Percentiles rank a stretch among this genome's conserved stretches.
These are phyloP conservation scores for Saururus chinensis DNA, from an alignment of 164 flowering plant species.

Conservation along the genomic window DNA sequence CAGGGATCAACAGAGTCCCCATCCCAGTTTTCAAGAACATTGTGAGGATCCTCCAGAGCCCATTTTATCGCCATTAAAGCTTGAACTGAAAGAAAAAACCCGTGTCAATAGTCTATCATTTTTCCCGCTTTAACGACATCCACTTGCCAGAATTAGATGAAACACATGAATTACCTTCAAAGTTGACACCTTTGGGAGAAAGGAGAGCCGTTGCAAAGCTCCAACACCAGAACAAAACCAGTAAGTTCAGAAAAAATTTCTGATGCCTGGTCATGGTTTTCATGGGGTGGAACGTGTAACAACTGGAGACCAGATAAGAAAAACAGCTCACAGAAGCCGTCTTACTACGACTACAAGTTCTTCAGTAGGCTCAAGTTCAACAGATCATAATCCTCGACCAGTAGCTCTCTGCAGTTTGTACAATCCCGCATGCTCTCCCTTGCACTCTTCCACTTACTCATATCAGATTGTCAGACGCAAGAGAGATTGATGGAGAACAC, in stretches of 20 bases:
- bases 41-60: slow-evolving; percentile 64
- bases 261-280: neutral
- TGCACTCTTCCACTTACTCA: slow-evolving; percentile 13
- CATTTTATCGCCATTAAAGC: slow-evolving; percentile 75
- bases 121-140: neutral
- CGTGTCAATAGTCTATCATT: neutral
- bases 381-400: too few relatives aligned
- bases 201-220: slow-evolving; percentile 45
- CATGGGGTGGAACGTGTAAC: neutral
- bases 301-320: slow-evolving; percentile 9
- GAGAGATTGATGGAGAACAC: slow-evolving; percentile 13
- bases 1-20: slow-evolving; percentile 87
- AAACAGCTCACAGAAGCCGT: slow-evolving; percentile 1
- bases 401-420: slow-evolving; percentile 4
- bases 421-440: too few relatives aligned
- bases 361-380: neutral
- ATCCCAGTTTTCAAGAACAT: slow-evolving; percentile 89
- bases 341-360: slow-evolving; percentile 1
- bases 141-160: neutral
- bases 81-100: slow-evolving; percentile 43
- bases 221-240: slow-evolving; percentile 35
- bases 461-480: slow-evolving; percentile 26
- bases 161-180: slow-evolving; percentile 52
- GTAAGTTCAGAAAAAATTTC: slow-evolving; percentile 9
- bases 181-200: slow-evolving; percentile 88